A percentile compares a stretch with the other conserved stretches of the same genome.
Evolutionary conservation across 441 rosid species (phyloP).

Genomic region (Eruca vesicaria): DNA sequence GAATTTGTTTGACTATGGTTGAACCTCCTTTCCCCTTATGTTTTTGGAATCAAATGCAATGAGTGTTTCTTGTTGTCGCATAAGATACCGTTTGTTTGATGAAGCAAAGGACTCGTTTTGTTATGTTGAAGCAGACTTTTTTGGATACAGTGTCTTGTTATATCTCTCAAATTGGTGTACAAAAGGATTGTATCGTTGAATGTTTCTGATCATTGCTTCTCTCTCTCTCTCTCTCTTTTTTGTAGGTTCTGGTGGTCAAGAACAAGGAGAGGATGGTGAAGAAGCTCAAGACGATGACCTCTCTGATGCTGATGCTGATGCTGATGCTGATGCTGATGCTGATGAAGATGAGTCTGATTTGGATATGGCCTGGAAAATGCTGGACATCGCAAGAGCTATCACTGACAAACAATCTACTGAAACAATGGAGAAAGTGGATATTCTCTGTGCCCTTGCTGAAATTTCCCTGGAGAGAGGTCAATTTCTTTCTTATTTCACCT

Average conservation of each 20-base stretch:
- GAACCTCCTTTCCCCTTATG: background rate
- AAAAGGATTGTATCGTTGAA: background rate
- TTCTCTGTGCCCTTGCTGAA: slow-evolving; percentile 78
- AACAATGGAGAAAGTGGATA: slow-evolving; percentile 81
- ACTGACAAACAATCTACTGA: slow-evolving; percentile 63
- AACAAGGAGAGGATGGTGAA: slow-evolving; percentile 42
- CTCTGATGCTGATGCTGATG: slow-evolving; percentile 59
- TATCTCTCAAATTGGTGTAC: background rate
- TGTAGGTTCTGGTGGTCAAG: slow-evolving; percentile 49
- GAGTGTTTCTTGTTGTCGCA: background rate
- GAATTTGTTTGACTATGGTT: background rate
- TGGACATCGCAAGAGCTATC: slow-evolving; percentile 89
- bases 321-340: slow-evolving; percentile 80
- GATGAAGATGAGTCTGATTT: slow-evolving; percentile 93
- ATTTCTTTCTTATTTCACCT: slow-evolving; percentile 2
- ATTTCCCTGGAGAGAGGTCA: slow-evolving; percentile 89
- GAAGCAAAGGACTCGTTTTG: background rate
- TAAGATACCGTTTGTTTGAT: background rate
- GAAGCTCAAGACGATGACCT: slow-evolving; percentile 20
- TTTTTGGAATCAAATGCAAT: background rate
- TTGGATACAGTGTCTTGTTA: background rate
- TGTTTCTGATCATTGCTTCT: background rate
- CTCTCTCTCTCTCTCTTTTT: background rate
- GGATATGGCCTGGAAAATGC: slow-evolving; percentile 95
- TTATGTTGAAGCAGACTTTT: background rate